Base-by-base conservation (phyloP, 2,329 filamentous ascomycete genomes). In the Nemania sp. region DNA sequence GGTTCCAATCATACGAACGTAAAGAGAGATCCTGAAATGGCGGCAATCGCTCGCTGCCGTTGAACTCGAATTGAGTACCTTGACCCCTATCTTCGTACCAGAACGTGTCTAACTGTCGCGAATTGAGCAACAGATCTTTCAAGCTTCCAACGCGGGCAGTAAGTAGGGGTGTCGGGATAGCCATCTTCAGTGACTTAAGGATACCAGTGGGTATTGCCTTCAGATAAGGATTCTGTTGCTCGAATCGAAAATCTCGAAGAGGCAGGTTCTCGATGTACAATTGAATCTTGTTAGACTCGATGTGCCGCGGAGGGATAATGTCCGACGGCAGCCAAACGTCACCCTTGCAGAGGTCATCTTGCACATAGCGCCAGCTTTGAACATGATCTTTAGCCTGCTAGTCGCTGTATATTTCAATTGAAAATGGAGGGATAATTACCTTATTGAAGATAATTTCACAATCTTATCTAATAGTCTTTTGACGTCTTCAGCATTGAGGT, bases 1-100 rank as follows among this genome's bases (percentile, higher is more conserved):
- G 78, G 8, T 71, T 66, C 78, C 78, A 80, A 65, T 80, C 74
- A 57, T 81, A 80, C 1, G 75, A 78, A 43, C 71, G 72, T 31
- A 81, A 64, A 1, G 62, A 65, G 3, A 80, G 65, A 6, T 75
- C 70, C 17, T 60, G 61, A 5, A 80, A 61, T 0, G 77, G 64
- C 1, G 78, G 77, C 20, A 80, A 63, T 9, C 73, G 68, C 49
- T 80, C 77, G 15, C 62, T 65, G 0, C 55, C 56, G 0, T 48
- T 33, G 26, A 80, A 79, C 2, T 54, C 55, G 59, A 80, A 79
- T 39, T 67, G 72, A 12, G 73, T 76, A 3, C 77, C 76, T 49
- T 77, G 75, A 1, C 76, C 76, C 9, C 73, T 64, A 48, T 77
- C 76, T 24, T 72, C 64, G 57, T 77, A 77, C 47, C 73, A 68